phyloP scores from a whole-genome alignment of 2,329 filamentous ascomycete species.

The Diaporthe aspalathi region DNA sequence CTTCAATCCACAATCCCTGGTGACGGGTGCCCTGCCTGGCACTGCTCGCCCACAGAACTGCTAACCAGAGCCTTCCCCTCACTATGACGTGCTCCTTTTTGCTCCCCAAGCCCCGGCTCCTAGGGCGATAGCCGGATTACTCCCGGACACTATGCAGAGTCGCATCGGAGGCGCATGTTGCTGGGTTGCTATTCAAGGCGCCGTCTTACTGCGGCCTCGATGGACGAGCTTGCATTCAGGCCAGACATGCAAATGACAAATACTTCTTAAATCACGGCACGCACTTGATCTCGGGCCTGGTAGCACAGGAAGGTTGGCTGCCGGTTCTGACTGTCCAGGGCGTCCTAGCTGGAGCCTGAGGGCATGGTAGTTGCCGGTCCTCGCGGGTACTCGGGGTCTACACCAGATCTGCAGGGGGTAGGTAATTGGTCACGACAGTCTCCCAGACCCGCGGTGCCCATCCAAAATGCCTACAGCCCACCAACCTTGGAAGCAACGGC shows the following conservation, averaged over 20 bases:
- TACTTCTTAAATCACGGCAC: neutral
- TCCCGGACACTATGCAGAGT: no score
- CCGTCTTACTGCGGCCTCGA: neutral
- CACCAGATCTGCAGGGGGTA: constrained; percentile 14
- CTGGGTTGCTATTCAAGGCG: neutral
- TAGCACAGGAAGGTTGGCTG: neutral
- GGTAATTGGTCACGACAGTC: neutral
- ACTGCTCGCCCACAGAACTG: neutral
- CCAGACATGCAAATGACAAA: neutral
- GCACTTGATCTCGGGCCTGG: no score
- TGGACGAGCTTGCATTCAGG: no score
- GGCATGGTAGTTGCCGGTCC: neutral
- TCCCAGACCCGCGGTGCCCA: neutral
- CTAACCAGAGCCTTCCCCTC: neutral
- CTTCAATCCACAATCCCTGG: neutral
- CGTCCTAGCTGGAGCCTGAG: neutral
- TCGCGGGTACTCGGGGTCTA: neutral
- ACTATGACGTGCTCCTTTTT: neutral
- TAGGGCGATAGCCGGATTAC: no score
- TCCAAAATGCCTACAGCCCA: no score
- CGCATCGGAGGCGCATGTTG: neutral
- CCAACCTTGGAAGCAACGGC: neutral
- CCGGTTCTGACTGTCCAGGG: no score
- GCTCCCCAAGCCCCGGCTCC: no score
- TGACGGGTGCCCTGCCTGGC: neutral